These are phyloP conservation scores for Daldinia vernicosa DNA, from an alignment of 495 filamentous ascomycete genomes.

Conservation along the genomic window DNA sequence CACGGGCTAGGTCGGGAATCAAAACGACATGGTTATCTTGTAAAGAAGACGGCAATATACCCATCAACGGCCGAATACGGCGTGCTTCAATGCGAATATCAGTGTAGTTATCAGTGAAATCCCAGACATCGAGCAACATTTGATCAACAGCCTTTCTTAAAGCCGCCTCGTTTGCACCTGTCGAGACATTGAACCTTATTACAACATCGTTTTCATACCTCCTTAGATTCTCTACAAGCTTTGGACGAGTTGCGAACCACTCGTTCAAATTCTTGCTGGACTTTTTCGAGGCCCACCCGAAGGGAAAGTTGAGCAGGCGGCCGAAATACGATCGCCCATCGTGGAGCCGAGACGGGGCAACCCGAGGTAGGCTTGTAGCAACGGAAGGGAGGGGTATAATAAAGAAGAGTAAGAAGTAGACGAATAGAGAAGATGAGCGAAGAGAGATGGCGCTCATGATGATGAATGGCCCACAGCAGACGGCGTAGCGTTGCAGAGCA, in stretches of 20 bases:
- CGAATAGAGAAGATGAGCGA: conserved; percentile 11
- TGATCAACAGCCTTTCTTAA: conserved; percentile 77
- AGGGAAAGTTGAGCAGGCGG: conserved; percentile 39
- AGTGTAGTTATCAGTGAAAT: conserved; percentile 81
- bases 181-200: conserved; percentile 82
- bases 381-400: conserved; percentile 8
- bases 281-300: conserved; percentile 26
- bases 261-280: conserved; percentile 30
- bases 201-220: conserved; percentile 85
- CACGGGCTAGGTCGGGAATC: conserved; percentile 82
- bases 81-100: conserved; percentile 84
- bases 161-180: conserved; percentile 72
- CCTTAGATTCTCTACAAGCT: conserved; percentile 37
- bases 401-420: conserved; percentile 19
- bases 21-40: conserved; percentile 76
- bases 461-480: conserved; percentile 5
- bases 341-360: background rate
- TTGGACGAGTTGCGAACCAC: conserved; percentile 48
- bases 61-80: conserved; percentile 83
- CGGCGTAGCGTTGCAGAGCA: conserved; percentile 20
- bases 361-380: conserved; percentile 24
- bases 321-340: conserved; percentile 31
- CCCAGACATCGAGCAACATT: conserved; percentile 90
- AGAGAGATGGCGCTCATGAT: conserved; percentile 19
- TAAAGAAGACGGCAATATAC: conserved; percentile 78